These are phyloP conservation scores for Boletus patriciae DNA, from an alignment of 768 basidiomycete species.

Conservation along the genomic window DNA sequence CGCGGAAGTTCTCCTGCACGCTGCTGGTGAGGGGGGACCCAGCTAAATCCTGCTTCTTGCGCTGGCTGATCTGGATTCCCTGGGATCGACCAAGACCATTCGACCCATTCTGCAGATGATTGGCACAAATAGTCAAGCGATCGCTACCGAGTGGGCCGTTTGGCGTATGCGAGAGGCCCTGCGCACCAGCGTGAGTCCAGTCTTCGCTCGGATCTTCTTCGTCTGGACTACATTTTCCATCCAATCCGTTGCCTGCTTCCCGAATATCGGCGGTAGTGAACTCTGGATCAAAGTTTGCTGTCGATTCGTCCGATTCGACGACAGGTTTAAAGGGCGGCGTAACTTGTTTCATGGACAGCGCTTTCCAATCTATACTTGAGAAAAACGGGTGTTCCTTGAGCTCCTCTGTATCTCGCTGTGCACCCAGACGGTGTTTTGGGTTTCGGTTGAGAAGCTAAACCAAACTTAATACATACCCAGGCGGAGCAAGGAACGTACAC, in stretches of 20 bases:
- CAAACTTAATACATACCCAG: constrained; percentile 13
- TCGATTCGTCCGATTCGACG: constrained; percentile 97
- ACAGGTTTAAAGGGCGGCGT: constrained; percentile 97
- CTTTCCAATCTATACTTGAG: constrained; percentile 86
- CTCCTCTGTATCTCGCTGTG: constrained; percentile 86
- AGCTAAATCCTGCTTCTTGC: constrained; percentile 43
- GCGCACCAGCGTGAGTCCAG: constrained; percentile 40
- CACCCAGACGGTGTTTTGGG: constrained; percentile 95
- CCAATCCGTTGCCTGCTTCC: constrained; percentile 57
- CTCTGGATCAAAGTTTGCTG: constrained; percentile 97
- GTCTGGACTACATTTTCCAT: constrained; percentile 45
- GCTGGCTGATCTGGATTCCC: constrained; percentile 53
- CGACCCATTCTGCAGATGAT: constrained; percentile 15
- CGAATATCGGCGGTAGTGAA: constrained; percentile 92
- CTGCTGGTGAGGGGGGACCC: constrained; percentile 82
- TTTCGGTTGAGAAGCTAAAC: constrained; percentile 92
- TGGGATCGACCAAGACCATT: constrained; percentile 23
- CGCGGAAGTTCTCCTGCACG: constrained; percentile 95
- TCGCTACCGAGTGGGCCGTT: constrained; percentile 80
- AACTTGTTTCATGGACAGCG: constrained; percentile 81
- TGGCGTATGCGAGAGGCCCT: constrained; percentile 52
- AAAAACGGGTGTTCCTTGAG: constrained; percentile 97
- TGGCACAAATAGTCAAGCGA: constrained; percentile 19
- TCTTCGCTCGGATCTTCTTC: constrained; percentile 71
- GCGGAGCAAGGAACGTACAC: constrained; percentile 37